Base-by-base conservation (phyloP, 257 asterid species). In the Penstemon newberryi region DNA sequence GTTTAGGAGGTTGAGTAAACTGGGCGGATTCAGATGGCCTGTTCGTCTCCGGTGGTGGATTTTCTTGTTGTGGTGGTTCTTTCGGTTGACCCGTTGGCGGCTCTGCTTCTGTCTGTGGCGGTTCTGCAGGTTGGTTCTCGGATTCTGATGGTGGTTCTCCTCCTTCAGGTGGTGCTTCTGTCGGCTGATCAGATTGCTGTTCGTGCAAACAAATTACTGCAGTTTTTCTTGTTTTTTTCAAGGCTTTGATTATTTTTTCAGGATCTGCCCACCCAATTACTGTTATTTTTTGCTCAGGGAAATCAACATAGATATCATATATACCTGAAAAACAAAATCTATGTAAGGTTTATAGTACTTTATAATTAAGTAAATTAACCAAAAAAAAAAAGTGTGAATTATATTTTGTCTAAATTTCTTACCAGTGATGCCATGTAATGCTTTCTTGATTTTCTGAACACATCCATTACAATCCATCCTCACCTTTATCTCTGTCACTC, bases 401-500 rank as follows among this genome's bases (percentile, higher is more conserved):
- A 13, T 6, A 8, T 60, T n/a, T 10, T 4, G 54, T 4, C 0
- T 10, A 49, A 15, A 41, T 76, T 63, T 73, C 84, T 76, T 60
- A 85, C 97, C 95, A 15, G 67, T 74, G 75, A 91, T 58, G 11
- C 96, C 85, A 65, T 84, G 82, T 5, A 91, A 70, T 54, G 95
- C 91, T 36, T 83, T 91, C 89, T 91, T 91, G 86, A 87, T 77
- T 80, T 89, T 89, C 70, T 91, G 96, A 5, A 89, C 91, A 50
- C 96, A 89, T 13, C 97, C 96, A 66, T 89, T 89, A 54, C 97
- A 87, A 67, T 89, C 96, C 93, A 91, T 89, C 60, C 94, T 71
- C 54, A 87, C 96, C 77, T 71, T 84, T 47, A 91, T 83, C 86
- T 91, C 97, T 2, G 86, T 87, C 57, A 89, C 74, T 45, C 75